Base-by-base conservation (phyloP, 495 filamentous ascomycete species). In the Aspergillus sparsus region DNA sequence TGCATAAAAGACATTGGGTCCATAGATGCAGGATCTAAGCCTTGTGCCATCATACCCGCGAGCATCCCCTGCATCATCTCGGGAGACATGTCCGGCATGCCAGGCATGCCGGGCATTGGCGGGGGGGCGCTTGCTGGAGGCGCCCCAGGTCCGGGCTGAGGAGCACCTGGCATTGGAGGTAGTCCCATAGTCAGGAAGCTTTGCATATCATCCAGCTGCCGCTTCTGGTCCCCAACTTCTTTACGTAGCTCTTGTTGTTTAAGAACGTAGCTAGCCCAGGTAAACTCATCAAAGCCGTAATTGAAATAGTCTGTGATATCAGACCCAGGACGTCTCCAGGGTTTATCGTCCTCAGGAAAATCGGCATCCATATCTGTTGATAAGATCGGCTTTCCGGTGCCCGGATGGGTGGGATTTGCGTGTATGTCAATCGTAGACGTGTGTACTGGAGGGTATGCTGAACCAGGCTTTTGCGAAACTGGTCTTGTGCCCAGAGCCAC, bases 241-340 rank as follows among this genome's bases (percentile, higher is more conserved):
- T 84, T 85, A 15, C 89, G 82, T 57, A 96, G 76, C 5, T 82
- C 80, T 56, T 91, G 86, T 68, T 98, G 95, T 66, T 95, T 95
- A 60, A 92, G 74, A 33, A 93, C 93, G 74, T 98, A 98, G 59
- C 90, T 85, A 32, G 93, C 89, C 94, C 94, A 98, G 13, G 95
- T 97, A 71, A 98, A 98, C 73, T 98, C 94, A 76, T 98, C 94
- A 62, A 98, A 98, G 37, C 95, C 95, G 77, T 98, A 98, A 77
- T 98, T 98, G 83, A 98, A 98, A 73, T 94, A 98, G 72, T 98
- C 94, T 31, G 88, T 92, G 44, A 96, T 83, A 71, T 98, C 94
- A 46, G 93, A 89, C n/a, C 94, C 94, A 8, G 94, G 94, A 59
- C 92, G 87, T 32, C 94, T 87, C 94, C 94, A 98, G 35, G 93